Base-by-base conservation (phyloP, 1,284 basidiomycete genomes). In the Papiliotrema laurentii region DNA sequence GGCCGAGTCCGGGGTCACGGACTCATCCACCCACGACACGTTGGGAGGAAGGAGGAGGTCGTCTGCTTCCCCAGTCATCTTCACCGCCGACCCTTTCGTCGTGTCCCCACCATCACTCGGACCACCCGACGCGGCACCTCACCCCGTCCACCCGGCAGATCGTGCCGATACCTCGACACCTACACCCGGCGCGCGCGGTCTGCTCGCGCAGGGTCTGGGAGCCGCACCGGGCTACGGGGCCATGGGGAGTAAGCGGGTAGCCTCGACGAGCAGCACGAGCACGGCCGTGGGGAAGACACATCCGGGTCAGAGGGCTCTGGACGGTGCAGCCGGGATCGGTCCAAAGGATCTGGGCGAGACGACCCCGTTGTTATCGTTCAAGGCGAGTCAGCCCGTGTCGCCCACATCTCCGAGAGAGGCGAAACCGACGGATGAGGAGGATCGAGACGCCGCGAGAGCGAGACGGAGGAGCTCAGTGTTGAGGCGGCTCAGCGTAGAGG, bases 391-490 rank as follows among this genome's bases (percentile, higher is more conserved):
- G 37, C 37, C 16, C 14, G 34, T 35, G 34, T n/a, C 34, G 34
- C 21, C 16, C 34, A n/a, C 34, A 19, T 35, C 34, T 16, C 14
- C 34, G 34, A 16, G 16, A 19, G 34, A 35, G 21, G 16, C 18
- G 37, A 18, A 39, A 6, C 5, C 14, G 5, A 16, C 4, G 9
- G n/a, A 42, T 5, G 55, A 42, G 33, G 60, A 55, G n/a, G n/a
- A n/a, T 16, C 50, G 39, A 21, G 61, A 56, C 18, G 60, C 44
- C 18, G 46, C 40, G 9, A 39, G 16, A 44, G 40, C 31, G 11
- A 37, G 42, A 10, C 37, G 49, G 33, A 47, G 30, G 21, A 30
- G 53, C 59, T 39, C 60, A 69, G 49, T 49, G 43, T 28, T 25
- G 42, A 34, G 13, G 42, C 50, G 30, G 42, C 9, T 27, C 24